A percentile compares a stretch with the other conserved stretches of the same genome.
Evolutionary conservation across 225 moss, liverwort and hornwort genomes (phyloP).

Genomic region (Neckera pumila): DNA sequence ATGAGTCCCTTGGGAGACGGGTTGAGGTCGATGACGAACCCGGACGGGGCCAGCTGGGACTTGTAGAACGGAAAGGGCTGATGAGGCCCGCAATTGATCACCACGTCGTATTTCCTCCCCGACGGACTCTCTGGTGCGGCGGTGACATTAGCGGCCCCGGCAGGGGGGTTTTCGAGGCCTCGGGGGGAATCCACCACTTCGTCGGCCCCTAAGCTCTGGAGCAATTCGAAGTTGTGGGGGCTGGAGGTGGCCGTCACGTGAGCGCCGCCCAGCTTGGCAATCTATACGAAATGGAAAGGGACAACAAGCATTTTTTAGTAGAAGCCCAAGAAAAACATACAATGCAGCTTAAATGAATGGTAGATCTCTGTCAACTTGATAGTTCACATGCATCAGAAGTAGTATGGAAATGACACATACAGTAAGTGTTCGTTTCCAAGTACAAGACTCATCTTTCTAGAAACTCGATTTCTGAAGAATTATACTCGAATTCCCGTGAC

Average conservation of each 20-base stretch:
- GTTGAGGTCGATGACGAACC: slow-evolving; percentile 40
- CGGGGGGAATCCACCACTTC: slow-evolving; percentile 41
- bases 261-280: slow-evolving; percentile 66
- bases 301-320: background rate
- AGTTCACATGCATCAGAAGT: background rate
- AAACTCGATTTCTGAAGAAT: background rate
- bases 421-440: background rate
- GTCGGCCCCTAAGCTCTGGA: slow-evolving; percentile 50
- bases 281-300: slow-evolving; percentile 7
- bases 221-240: slow-evolving; percentile 25
- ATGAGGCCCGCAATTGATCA: slow-evolving; percentile 32
- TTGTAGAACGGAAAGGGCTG: slow-evolving; percentile 24
- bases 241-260: slow-evolving; percentile 55
- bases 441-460: background rate
- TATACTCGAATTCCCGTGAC: background rate
- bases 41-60: slow-evolving; percentile 28
- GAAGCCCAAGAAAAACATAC: background rate
- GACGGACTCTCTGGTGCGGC: slow-evolving; percentile 24
- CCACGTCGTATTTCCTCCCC: slow-evolving; percentile 47
- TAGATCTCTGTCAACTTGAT: background rate
- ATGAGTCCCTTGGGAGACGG: background rate
- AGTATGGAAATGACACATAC: background rate
- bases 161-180: background rate
- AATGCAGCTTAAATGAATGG: background rate
- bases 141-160: background rate